These are phyloP conservation scores for Fusarium marasasianum DNA, from an alignment of 2,329 filamentous ascomycete genomes.

Conservation along the genomic window DNA sequence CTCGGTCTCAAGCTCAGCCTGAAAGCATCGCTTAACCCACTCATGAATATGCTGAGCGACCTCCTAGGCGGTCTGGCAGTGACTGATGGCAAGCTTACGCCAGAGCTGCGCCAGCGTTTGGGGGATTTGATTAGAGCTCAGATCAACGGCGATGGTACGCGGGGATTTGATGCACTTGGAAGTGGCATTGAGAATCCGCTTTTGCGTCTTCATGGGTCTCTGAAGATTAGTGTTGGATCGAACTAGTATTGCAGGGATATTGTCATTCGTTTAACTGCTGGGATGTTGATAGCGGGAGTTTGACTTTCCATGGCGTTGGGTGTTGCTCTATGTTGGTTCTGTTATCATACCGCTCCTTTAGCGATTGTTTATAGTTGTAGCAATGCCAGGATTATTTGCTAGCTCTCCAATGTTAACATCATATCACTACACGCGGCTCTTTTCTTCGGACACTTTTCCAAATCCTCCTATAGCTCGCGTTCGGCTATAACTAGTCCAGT, in stretches of 20 bases:
- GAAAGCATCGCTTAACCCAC: background rate
- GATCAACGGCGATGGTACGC: background rate
- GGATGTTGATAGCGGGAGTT: background rate
- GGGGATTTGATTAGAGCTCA: background rate
- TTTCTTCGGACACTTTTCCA: background rate
- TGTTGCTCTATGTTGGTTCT: background rate
- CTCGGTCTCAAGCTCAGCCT: background rate
- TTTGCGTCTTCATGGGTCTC: background rate
- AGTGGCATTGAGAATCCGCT: conserved; percentile 7
- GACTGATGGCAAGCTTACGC: background rate
- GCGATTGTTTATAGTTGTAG: background rate
- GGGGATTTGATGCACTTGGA: background rate
- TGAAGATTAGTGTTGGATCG: background rate
- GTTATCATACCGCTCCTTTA: background rate
- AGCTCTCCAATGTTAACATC: background rate
- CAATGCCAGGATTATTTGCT: background rate
- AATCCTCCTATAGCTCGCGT: background rate
- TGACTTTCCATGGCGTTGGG: background rate
- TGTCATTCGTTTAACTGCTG: background rate
- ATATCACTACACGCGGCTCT: background rate
- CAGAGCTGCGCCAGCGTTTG: background rate
- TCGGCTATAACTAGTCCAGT: background rate
- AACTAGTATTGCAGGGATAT: background rate
- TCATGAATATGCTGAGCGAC: conserved; percentile 9
- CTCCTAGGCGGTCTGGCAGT: background rate